Percentiles rank a stretch among this genome's conserved stretches.
phyloP scores from a whole-genome alignment of 495 filamentous ascomycete genomes.

The Trichocladium uniseriatum region DNA sequence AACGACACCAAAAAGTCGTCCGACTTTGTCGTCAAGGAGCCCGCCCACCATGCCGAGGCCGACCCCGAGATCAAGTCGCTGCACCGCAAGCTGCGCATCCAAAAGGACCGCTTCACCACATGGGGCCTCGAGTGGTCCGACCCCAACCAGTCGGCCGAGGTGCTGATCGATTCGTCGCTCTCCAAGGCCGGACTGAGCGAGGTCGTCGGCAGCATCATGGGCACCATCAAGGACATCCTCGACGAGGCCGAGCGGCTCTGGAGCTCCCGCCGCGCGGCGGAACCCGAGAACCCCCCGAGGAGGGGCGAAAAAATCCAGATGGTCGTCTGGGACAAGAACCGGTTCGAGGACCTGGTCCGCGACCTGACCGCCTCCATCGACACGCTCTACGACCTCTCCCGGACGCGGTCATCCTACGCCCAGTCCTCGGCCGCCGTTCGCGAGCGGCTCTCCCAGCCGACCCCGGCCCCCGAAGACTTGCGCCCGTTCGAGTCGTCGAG shows the following conservation, averaged over 20 bases:
- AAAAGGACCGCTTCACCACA: constrained; percentile 67
- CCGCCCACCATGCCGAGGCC: constrained; percentile 47
- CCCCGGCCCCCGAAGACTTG: constrained; percentile 34
- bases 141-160: constrained; percentile 51
- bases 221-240: constrained; percentile 76
- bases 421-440: constrained; percentile 20
- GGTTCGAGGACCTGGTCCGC: constrained; percentile 59
- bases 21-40: constrained; percentile 70
- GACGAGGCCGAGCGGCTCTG: constrained; percentile 78
- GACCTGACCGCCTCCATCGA: constrained; percentile 82
- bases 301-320: constrained; percentile 37
- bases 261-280: constrained; percentile 38
- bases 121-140: constrained; percentile 94
- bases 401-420: constrained; percentile 49
- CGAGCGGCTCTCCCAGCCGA: constrained; percentile 16
- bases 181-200: constrained; percentile 78
- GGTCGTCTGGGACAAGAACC: constrained; percentile 49
- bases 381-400: constrained; percentile 77
- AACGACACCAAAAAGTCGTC: constrained; percentile 86
- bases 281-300: constrained; percentile 27
- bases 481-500: constrained; percentile 45
- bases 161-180: constrained; percentile 69
- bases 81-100: constrained; percentile 51
- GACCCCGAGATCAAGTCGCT: constrained; percentile 48
- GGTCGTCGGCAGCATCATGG: constrained; percentile 80